phyloP scores from a whole-genome alignment of 2,329 filamentous ascomycete genomes.

The Ascochyta koolunga region DNA sequence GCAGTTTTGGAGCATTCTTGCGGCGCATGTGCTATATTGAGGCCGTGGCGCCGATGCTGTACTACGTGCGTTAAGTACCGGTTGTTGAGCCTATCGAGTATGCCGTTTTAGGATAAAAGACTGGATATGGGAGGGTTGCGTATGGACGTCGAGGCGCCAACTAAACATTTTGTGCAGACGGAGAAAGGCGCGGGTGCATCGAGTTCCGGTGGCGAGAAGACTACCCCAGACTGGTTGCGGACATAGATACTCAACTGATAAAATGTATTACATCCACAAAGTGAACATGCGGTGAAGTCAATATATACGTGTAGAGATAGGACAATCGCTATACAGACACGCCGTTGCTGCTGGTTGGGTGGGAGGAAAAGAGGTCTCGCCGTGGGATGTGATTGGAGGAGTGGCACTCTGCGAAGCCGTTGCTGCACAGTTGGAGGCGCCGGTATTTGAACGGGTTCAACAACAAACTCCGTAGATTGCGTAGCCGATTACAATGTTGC shows the following conservation, averaged over 20 bases:
- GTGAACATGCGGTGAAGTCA: constrained; percentile 30
- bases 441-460: background rate
- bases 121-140: constrained; percentile 3
- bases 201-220: constrained; percentile 9
- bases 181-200: constrained; percentile 27
- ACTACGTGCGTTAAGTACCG: constrained; percentile 7
- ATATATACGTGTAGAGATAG: constrained; percentile 28
- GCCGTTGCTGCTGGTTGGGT: background rate
- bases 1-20: background rate
- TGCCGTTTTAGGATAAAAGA: background rate
- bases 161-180: constrained; percentile 20
- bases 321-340: background rate
- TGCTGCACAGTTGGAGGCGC: background rate
- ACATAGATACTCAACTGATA: background rate
- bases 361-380: background rate
- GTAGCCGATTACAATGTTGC: background rate
- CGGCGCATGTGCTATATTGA: constrained; percentile 9
- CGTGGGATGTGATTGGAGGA: background rate
- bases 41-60: constrained; percentile 21
- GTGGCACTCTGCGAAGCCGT: background rate
- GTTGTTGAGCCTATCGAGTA: background rate
- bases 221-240: background rate
- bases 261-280: constrained; percentile 1
- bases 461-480: background rate
- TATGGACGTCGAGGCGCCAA: constrained; percentile 13